phyloP scores from a whole-genome alignment of 345 rosid species.

The Limnanthes douglasii region DNA sequence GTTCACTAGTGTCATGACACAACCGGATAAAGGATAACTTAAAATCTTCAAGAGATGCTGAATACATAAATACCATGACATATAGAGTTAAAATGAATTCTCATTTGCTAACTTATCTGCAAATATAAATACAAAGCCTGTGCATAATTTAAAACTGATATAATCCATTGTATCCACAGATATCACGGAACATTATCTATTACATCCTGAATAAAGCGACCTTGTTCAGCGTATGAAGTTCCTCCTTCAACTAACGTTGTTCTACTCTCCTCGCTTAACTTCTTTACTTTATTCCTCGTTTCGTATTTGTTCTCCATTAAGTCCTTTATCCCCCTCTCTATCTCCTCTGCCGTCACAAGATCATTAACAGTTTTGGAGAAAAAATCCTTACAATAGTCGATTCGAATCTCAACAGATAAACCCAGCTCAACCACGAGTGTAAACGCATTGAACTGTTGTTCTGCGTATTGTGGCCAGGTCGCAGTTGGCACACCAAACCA shows the following conservation, averaged over 20 bases:
- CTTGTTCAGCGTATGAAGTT: constrained; percentile 12
- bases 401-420: constrained; percentile 16
- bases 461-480: constrained; percentile 19
- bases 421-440: constrained; percentile 14
- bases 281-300: constrained; percentile 16
- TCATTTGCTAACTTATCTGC: too few relatives aligned
- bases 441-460: constrained; percentile 35
- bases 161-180: too few relatives aligned
- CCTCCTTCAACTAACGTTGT: constrained; percentile 19
- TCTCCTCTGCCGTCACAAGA: constrained; percentile 20
- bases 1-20: too few relatives aligned
- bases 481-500: constrained; percentile 27
- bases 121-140: too few relatives aligned
- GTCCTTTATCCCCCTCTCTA: constrained; percentile 16
- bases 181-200: background rate
- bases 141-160: too few relatives aligned
- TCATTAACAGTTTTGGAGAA: too few relatives aligned
- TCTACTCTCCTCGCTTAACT: constrained; percentile 13
- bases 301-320: constrained; percentile 20
- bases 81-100: too few relatives aligned
- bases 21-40: too few relatives aligned
- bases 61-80: too few relatives aligned
- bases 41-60: too few relatives aligned
- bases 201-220: constrained; percentile 14
- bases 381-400: constrained; percentile 11